phyloP scores from a whole-genome alignment of 2,329 filamentous ascomycete species.

The Camptophora hylomeconis region DNA sequence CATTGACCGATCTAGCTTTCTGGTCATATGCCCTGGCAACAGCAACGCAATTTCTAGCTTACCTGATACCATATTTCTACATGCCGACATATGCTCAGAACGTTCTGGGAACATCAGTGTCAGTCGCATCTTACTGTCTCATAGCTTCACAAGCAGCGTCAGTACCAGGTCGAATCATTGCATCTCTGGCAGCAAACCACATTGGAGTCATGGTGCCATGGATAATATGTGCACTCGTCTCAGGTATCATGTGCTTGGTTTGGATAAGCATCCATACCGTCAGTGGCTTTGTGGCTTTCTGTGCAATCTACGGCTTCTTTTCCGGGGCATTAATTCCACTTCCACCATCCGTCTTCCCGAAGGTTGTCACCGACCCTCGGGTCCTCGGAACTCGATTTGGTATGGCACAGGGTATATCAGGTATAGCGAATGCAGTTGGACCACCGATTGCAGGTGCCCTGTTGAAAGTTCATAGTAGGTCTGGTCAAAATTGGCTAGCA shows the following conservation, averaged over 20 bases:
- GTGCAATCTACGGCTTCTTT: conserved; percentile 47
- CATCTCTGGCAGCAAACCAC: conserved; percentile 41
- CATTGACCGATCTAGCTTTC: conserved; percentile 34
- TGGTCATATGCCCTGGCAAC: conserved; percentile 24
- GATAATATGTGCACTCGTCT: conserved; percentile 29
- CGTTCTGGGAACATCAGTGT: conserved; percentile 21
- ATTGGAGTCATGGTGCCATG: conserved; percentile 45
- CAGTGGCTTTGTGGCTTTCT: conserved; percentile 43
- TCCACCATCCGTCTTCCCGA: conserved; percentile 45
- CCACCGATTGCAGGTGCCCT: conserved; percentile 36
- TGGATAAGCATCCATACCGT: conserved; percentile 43
- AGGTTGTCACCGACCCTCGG: conserved; percentile 33
- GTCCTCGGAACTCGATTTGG: conserved; percentile 36
- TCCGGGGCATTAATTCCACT: conserved; percentile 49
- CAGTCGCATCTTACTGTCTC: conserved; percentile 41
- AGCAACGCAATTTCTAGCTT: conserved; percentile 28
- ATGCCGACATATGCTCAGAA: conserved; percentile 23
- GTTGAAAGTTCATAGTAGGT: conserved; percentile 22
- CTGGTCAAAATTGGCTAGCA: conserved; percentile 24
- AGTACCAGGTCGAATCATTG: conserved; percentile 39
- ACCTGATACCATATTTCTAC: conserved; percentile 36
- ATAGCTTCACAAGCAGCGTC: conserved; percentile 50
- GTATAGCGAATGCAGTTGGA: conserved; percentile 34
- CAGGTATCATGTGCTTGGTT: conserved; percentile 28
- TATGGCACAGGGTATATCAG: conserved; percentile 36